Conservation (phyloP, 257 asterid species). For the Lantana camara region DNA sequence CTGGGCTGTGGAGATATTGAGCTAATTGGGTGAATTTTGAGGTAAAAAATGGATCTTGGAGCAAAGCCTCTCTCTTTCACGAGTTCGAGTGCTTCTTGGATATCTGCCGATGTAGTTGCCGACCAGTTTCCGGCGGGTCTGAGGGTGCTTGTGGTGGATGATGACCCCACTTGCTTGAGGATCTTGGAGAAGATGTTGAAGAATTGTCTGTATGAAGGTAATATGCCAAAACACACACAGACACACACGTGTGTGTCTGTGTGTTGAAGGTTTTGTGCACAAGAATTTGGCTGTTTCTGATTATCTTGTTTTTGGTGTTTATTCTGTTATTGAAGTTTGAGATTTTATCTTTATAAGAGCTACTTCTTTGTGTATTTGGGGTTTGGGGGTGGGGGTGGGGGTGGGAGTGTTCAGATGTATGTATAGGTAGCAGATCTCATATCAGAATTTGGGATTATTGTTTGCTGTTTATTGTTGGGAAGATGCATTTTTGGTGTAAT, state of each 20-base stretch:
- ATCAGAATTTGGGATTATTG: background rate
- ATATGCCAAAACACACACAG: background rate
- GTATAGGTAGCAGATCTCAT: conserved; percentile 19
- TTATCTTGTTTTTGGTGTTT: background rate
- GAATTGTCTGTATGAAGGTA: conserved; percentile 84
- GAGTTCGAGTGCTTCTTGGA: conserved; percentile 54
- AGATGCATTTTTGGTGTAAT: conserved; percentile 3
- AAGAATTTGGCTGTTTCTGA: conserved; percentile 11
- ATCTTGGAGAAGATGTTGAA: conserved; percentile 92
- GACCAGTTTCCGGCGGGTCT: conserved; percentile 90
- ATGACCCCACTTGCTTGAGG: conserved; percentile 88
- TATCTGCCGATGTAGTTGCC: conserved; percentile 65
- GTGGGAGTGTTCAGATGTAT: background rate
- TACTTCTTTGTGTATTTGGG: background rate
- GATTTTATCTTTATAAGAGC: background rate
- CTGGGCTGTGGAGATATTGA: conserved; percentile 34
- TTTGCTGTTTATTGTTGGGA: background rate
- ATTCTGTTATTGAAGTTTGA: conserved; percentile 19
- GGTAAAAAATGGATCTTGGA: conserved; percentile 67
- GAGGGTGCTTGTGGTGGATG: conserved; percentile 91
- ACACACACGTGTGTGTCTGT: no score
- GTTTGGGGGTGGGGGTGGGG: no score
- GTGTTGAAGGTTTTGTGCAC: background rate
- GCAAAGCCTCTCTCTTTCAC: conserved; percentile 49
- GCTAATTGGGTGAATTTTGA: conserved; percentile 26